Percentiles rank a stretch among this genome's conserved stretches.
phyloP scores from a whole-genome alignment of 202 grass and related monocot genomes.

The Dendrocalamus latiflorus region DNA sequence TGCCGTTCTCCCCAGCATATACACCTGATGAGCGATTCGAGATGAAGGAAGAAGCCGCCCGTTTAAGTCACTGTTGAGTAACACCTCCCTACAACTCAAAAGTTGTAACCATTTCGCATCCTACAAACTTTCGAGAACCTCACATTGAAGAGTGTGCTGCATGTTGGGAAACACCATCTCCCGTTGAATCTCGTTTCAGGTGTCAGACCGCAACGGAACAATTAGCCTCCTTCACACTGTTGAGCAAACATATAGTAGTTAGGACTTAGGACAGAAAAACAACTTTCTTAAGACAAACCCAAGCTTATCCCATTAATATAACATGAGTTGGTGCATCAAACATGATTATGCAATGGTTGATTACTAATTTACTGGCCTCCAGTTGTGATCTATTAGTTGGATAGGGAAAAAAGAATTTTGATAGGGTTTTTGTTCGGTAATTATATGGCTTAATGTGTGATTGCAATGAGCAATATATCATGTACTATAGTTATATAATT shows the following conservation, averaged over 20 bases:
- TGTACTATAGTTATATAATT: too few relatives aligned
- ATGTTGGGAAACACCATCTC: slow-evolving; percentile 34
- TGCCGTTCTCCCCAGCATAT: neutral
- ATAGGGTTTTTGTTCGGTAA: too few relatives aligned
- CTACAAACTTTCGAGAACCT: slow-evolving; percentile 4
- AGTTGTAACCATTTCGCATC: slow-evolving; percentile 15
- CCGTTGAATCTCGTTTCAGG: slow-evolving; percentile 50
- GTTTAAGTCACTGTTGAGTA: neutral
- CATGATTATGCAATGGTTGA: neutral
- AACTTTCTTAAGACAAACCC: neutral
- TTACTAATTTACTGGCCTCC: neutral
- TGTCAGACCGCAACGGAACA: slow-evolving; percentile 37
- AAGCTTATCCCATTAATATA: neutral
- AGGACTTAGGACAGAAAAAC: neutral
- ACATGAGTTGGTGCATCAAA: neutral
- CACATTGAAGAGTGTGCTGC: neutral
- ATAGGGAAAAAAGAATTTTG: too few relatives aligned
- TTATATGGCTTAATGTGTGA: too few relatives aligned
- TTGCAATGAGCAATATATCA: too few relatives aligned
- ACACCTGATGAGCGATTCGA: neutral
- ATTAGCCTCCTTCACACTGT: slow-evolving; percentile 47
- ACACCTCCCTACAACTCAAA: neutral
- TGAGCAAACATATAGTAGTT: neutral
- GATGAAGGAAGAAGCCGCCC: neutral
- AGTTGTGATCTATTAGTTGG: too few relatives aligned